Evolutionary conservation across 441 rosid species (phyloP).

Genomic region (Gossypium laxum): DNA sequence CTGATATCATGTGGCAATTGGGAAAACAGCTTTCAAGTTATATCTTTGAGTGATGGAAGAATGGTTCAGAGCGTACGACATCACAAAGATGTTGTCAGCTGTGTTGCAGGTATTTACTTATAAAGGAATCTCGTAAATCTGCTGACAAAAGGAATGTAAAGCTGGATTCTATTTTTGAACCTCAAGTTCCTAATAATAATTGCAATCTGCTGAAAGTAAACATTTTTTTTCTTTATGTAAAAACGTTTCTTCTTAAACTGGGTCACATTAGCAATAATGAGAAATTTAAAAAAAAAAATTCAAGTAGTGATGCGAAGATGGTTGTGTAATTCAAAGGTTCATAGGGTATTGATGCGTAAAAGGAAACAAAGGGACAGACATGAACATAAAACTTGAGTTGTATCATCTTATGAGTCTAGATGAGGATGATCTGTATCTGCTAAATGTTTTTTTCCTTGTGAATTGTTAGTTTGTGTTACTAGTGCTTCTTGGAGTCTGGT

Average conservation of each 20-base stretch:
- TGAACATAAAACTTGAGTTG: neutral
- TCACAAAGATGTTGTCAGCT: constrained; percentile 94
- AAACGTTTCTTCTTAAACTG: neutral
- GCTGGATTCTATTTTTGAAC: neutral
- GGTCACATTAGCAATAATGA: neutral
- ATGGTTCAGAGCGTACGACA: constrained; percentile 93
- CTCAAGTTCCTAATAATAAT: no score
- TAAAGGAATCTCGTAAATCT: neutral
- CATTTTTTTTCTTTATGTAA: neutral
- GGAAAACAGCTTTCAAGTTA: constrained; percentile 95
- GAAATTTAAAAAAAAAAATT: neutral
- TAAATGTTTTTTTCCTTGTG: constrained; percentile 2
- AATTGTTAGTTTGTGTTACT: neutral
- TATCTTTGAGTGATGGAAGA: constrained; percentile 82
- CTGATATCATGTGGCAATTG: constrained; percentile 92
- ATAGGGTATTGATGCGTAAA: neutral
- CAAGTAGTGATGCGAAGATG: neutral
- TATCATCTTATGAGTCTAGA: neutral
- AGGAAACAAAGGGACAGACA: neutral
- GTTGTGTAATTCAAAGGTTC: neutral
- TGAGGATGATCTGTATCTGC: neutral
- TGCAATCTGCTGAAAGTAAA: no score
- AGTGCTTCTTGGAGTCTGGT: constrained; percentile 2
- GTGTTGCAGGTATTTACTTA: constrained; percentile 78
- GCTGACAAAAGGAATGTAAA: neutral